Evolutionary conservation across 1,284 basidiomycete genomes (phyloP), one percentile per base, ranked within the genome.

Genomic region (Trichosporon coremiiforme): DNA sequence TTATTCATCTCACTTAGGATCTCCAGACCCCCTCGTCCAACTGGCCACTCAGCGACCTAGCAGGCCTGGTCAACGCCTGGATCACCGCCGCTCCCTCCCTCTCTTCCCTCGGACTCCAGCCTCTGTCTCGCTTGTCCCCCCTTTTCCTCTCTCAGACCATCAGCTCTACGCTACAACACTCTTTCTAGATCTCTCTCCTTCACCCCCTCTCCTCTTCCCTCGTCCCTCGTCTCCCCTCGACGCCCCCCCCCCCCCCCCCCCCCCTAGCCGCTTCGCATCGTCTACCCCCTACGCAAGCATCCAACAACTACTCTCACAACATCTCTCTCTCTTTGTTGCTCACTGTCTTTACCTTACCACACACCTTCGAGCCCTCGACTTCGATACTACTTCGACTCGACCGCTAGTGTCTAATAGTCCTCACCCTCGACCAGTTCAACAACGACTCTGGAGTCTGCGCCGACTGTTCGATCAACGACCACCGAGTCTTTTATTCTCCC

Each of bases 401-500:
- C 50, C 17, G 50, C 50, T 22, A 53, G 57, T 33, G 15, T 35
- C 8, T n/a, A 31, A n/a, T 62, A 31, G 31, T 10, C 29, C 25
- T 35, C 55, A 17, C 31, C 31, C 17, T 33, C 57, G 57, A 62
- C 57, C 57, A 35, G 57, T 35, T 33, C 29, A 7, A 7, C 15
- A 62, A 62, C 57, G 57, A 33, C 57, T 62, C 57, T 62, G 57
- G 57, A 62, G 57, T 62, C 57, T 3, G 57, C 8, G 57, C 29
- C 57, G 17, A 62, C 57, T 62, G 57, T 33, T 62, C 57, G 50
- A 25, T 53, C 50, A 50, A 41, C 36, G 50, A 62, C 29, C 31
- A 33, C 29, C 29, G 29, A n/a, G 31, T n/a, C 57, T 7, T 33
- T 33, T 33, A 33, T 33, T 33, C 15, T 5, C 29, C 29, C 57